These are phyloP conservation scores for Hygrocybe coccinea DNA, from an alignment of 768 basidiomycete genomes.

Conservation along the genomic window DNA sequence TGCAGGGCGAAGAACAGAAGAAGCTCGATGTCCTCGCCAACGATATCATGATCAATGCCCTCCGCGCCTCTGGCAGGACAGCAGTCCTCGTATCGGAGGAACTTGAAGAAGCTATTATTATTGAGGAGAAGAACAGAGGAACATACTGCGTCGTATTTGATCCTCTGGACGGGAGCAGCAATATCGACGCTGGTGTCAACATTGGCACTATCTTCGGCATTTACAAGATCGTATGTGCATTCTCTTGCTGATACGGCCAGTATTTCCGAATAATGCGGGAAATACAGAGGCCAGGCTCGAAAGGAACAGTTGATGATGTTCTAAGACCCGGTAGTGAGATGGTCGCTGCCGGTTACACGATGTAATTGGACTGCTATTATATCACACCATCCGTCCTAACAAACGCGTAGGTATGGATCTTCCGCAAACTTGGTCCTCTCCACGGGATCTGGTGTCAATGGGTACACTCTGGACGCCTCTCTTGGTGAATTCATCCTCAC, in stretches of 20 bases:
- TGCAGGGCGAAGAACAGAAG: constrained; percentile 99
- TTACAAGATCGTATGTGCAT: constrained; percentile 73
- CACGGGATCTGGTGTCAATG: constrained; percentile 94
- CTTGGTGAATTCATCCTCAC: constrained; percentile 99
- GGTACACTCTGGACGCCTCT: constrained; percentile 92
- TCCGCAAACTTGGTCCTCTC: constrained; percentile 95
- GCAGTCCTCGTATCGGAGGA: constrained; percentile 97
- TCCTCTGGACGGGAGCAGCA: constrained; percentile 92
- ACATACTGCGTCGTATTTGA: constrained; percentile 98
- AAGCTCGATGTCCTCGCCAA: constrained; percentile 97
- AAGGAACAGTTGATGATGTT: constrained; percentile 81
- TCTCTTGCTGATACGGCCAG: neutral
- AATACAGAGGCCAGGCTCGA: constrained; percentile 64
- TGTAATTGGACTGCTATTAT: constrained; percentile 48
- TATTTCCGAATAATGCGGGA: neutral
- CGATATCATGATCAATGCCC: constrained; percentile 98
- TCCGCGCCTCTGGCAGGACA: constrained; percentile 93
- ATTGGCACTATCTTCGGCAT: constrained; percentile 98
- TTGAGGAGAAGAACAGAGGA: constrained; percentile 74
- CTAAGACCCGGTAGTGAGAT: constrained; percentile 91
- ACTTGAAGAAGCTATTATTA: constrained; percentile 86
- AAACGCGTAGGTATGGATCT: constrained; percentile 66
- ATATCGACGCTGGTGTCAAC: constrained; percentile 98
- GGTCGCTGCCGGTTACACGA: constrained; percentile 97
- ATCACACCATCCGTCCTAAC: constrained; percentile 3